These are phyloP conservation scores for Inga oerstediana DNA, from an alignment of 306 rosid genomes.

Conservation along the genomic window DNA sequence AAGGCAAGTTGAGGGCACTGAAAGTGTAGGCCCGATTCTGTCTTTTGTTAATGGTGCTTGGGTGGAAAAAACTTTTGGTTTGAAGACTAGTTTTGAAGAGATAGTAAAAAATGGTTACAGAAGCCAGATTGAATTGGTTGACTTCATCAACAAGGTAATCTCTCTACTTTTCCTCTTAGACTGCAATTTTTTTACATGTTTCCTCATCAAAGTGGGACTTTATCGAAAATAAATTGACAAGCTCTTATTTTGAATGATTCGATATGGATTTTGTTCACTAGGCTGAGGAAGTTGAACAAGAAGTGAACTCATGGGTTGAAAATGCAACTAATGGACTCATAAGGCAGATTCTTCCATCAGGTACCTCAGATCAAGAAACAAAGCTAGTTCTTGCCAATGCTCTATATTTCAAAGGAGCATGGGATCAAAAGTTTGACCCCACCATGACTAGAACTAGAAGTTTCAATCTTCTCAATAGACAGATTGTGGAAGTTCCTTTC, in stretches of 20 bases:
- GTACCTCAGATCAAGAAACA: background rate
- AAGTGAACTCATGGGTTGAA: background rate
- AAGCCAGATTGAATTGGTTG: constrained; percentile 15
- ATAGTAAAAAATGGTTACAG: background rate
- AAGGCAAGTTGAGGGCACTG: background rate
- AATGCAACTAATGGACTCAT: background rate
- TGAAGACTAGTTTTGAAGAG: constrained; percentile 12
- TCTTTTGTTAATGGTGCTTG: constrained; percentile 13
- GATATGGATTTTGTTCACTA: background rate
- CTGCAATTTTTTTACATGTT: background rate
- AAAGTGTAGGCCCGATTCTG: background rate
- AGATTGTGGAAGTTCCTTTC: constrained; percentile 22
- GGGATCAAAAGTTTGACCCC: constrained; percentile 18
- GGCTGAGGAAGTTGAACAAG: background rate
- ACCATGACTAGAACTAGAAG: background rate
- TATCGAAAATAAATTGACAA: background rate
- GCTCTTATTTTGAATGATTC: background rate
- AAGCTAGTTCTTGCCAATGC: constrained; percentile 37
- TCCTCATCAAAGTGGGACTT: background rate
- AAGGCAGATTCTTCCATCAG: background rate
- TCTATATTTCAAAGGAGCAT: constrained; percentile 37
- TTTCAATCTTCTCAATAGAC: constrained; percentile 31
- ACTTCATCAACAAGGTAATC: constrained; percentile 21
- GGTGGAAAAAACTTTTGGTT: constrained; percentile 17
- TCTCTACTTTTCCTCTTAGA: background rate